Conservation (phyloP, 345 rosid species). For the Eucalyptus tenuipes region DNA sequence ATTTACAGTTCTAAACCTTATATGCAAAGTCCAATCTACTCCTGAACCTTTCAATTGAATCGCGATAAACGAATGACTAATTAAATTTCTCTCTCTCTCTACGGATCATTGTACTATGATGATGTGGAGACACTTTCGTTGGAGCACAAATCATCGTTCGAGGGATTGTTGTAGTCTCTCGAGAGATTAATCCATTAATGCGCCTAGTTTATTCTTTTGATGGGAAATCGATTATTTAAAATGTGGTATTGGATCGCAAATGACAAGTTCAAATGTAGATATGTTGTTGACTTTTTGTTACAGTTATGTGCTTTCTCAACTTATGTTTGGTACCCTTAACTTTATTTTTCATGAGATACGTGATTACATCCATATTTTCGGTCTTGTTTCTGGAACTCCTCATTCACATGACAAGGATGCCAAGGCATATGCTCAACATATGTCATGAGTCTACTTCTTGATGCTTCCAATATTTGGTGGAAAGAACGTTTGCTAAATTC, state of each 20-base stretch:
- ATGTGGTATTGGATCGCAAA: not conserved
- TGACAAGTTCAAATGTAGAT: not conserved
- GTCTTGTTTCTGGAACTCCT: not conserved
- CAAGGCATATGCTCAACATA: not conserved
- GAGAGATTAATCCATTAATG: no score
- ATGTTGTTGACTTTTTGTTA: not conserved
- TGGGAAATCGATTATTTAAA: not conserved
- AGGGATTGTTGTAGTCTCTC: not conserved
- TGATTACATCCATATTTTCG: not conserved
- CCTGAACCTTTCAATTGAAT: no score
- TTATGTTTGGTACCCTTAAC: rapidly evolving
- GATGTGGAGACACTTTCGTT: no score
- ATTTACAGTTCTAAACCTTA: no score
- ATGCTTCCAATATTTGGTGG: not conserved
- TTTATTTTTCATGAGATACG: rapidly evolving
- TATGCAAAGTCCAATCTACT: no score
- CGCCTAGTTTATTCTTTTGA: not conserved
- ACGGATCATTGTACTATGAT: not conserved
- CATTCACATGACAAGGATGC: not conserved
- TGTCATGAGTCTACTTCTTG: not conserved
- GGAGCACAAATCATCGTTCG: no score
- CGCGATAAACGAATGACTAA: no score
- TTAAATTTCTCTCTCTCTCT: not conserved
- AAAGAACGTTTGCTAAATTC: not conserved
- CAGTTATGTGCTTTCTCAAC: not conserved